Percentiles rank a stretch among this genome's conserved stretches.
Evolutionary conservation across 176 grass and related monocot species (phyloP).

Genomic region (Aegilops longissima): DNA sequence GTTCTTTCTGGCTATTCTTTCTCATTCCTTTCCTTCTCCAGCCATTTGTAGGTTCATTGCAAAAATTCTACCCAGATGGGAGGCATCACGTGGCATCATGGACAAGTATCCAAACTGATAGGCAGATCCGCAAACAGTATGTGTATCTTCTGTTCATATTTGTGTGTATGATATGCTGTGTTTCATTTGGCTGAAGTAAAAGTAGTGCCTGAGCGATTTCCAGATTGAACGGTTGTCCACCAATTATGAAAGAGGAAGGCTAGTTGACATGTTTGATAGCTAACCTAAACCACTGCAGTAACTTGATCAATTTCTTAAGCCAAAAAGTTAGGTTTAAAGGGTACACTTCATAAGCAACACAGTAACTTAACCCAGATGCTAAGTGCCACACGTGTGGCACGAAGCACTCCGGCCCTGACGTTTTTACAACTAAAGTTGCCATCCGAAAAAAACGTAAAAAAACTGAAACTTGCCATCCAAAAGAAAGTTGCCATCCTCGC

Average conservation of each 20-base stretch:
- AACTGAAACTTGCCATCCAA: no score
- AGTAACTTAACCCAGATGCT: not conserved
- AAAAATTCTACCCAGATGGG: conserved; percentile 24
- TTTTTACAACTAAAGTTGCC: no score
- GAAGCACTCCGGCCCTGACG: no score
- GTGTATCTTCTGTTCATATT: conserved; percentile 27
- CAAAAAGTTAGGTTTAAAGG: not conserved
- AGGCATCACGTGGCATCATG: conserved; percentile 24
- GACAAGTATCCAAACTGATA: conserved; percentile 34
- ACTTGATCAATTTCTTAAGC: conserved; percentile 23
- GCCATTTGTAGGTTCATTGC: conserved; percentile 31
- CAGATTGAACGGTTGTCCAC: not conserved
- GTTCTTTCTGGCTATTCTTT: conserved; percentile 14
- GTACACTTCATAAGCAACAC: not conserved
- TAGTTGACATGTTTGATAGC: conserved; percentile 24
- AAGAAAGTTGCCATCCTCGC: no score
- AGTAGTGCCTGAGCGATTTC: not conserved
- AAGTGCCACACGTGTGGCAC: no score
- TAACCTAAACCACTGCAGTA: conserved; percentile 8
- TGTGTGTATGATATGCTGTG: conserved; percentile 9
- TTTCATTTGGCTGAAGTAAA: conserved; percentile 26
- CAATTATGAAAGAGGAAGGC: conserved; percentile 4
- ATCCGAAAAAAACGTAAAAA: no score
- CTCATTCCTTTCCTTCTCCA: conserved; percentile 36
- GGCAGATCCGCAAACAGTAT: conserved; percentile 53